Evolutionary conservation across 2,329 filamentous ascomycete genomes (phyloP), one percentile per base, ranked within the genome.

Genomic region (Colletotrichum plurivorum): DNA sequence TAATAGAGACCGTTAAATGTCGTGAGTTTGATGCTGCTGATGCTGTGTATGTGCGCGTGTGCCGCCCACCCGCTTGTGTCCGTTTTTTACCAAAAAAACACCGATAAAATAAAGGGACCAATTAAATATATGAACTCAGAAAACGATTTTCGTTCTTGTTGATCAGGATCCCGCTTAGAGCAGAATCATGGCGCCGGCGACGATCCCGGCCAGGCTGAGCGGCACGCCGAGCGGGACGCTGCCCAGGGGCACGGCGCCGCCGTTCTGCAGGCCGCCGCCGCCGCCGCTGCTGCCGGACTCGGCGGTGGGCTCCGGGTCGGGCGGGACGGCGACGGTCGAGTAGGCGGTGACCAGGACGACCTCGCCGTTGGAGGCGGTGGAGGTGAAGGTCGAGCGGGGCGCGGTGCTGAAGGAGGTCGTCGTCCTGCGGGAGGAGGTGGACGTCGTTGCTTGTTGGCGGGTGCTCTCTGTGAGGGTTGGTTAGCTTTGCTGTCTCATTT

Each of bases 291-390:
- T 55, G 18, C 36, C 72, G 66, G 73, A 65, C 22, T 71, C 71
- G 16, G 71, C 69, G n/a, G 76, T 76, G 10, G 77, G 63, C 36
- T 76, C 71, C 22, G 75, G 72, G 1, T 79, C 77, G 1, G 83
- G 81, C 12, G 81, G 78, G 46, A 84, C 82, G 22, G 79, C 81
- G 3, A 87, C 85, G 74, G 79, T 84, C 0, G 84, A 85, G 1
- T 85, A 87, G n/a, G 81, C 81, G 12, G 85, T 87, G 56, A 87
- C 76, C 13, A 83, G 80, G 3, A 81, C 81, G 61, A 84, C 77
- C 39, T 79, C 81, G 27, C 86, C 86, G 56, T 85, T 77, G 13
- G 78, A 73, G 43, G 82, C 75, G 7, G 84, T 86, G 7, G 83
- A 84, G n/a, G 85, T 88, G 69, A 78, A 76, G 0, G 83, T 84